Percentiles rank a stretch among this genome's conserved stretches.
Conservation (phyloP, 495 filamentous ascomycete genomes). For the Daldinia childiae region DNA sequence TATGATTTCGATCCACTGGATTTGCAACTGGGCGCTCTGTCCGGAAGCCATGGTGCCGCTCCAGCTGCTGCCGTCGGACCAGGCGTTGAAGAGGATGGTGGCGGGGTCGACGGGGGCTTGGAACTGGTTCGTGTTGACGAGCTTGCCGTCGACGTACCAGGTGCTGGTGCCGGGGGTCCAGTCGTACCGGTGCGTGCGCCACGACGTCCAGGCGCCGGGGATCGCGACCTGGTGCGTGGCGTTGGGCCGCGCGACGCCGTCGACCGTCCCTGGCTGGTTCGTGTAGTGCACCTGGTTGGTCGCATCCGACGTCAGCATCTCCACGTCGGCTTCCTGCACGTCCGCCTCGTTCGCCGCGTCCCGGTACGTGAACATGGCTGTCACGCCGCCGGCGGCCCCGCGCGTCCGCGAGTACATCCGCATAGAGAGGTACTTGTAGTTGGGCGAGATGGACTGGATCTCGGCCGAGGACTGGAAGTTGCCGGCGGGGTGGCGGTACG, state of each 20-base stretch:
- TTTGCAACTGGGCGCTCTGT: constrained; percentile 68
- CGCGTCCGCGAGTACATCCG: constrained; percentile 66
- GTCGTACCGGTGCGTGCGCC: constrained; percentile 76
- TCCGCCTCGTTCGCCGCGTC: constrained; percentile 43
- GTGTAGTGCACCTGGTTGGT: constrained; percentile 69
- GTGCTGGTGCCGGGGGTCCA: constrained; percentile 67
- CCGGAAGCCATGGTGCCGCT: constrained; percentile 71
- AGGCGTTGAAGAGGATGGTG: constrained; percentile 73
- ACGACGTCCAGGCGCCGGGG: constrained; percentile 66
- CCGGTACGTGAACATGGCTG: constrained; percentile 75
- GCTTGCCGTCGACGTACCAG: constrained; percentile 72
- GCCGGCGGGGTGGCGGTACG: constrained; percentile 55
- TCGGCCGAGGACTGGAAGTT: constrained; percentile 62
- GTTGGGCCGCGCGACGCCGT: constrained; percentile 54
- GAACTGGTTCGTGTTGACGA: constrained; percentile 66
- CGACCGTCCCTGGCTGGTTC: constrained; percentile 68
- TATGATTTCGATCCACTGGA: constrained; percentile 78
- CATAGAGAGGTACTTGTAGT: constrained; percentile 67
- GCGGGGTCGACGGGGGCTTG: constrained; percentile 66
- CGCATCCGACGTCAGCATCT: constrained; percentile 71
- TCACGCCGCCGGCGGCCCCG: constrained; percentile 66
- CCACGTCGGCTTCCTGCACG: constrained; percentile 79
- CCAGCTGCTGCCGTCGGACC: constrained; percentile 79
- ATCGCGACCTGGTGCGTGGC: constrained; percentile 52
- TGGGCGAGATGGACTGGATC: constrained; percentile 62